phyloP scores from a whole-genome alignment of 768 basidiomycete species.

The Leucosporidium yakuticum region DNA sequence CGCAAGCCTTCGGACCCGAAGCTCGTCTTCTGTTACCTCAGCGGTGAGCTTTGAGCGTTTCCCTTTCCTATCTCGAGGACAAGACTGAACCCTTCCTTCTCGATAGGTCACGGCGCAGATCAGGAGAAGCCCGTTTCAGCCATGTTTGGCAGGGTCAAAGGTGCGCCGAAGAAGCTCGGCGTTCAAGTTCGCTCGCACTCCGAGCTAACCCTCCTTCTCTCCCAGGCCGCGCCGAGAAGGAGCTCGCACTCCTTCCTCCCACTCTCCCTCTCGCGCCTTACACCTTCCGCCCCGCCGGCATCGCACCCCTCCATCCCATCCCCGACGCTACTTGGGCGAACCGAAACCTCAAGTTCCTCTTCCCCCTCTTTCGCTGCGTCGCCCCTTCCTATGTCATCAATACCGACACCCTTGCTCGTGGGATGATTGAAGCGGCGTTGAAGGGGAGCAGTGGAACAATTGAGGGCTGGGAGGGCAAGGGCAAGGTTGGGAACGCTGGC shows the following conservation, averaged over 20 bases:
- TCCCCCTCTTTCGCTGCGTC: not conserved
- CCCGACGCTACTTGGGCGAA: not conserved
- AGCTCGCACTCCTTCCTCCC: not conserved
- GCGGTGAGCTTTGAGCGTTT: not conserved
- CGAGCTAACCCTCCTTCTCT: not conserved
- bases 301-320: constrained; percentile 7
- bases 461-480: constrained; percentile 24
- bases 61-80: too few species aligned
- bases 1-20: constrained; percentile 8
- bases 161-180: not conserved
- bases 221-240: constrained; percentile 7
- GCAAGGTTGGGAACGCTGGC: constrained; percentile 11
- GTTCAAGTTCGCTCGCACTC: too few species aligned
- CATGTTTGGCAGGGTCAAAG: constrained; percentile 28
- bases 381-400: not conserved
- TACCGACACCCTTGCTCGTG: constrained; percentile 12
- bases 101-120: not conserved
- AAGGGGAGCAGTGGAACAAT: constrained; percentile 3
- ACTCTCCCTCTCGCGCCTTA: constrained; percentile 5
- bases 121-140: not conserved
- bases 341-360: not conserved
- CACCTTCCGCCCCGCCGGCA: constrained; percentile 29
- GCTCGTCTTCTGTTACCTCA: constrained; percentile 41
- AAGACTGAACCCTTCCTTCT: too few species aligned
- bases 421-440: constrained; percentile 13